Conservation (phyloP, 176 grass and related monocot species). For the Cenchrus purpureus region DNA sequence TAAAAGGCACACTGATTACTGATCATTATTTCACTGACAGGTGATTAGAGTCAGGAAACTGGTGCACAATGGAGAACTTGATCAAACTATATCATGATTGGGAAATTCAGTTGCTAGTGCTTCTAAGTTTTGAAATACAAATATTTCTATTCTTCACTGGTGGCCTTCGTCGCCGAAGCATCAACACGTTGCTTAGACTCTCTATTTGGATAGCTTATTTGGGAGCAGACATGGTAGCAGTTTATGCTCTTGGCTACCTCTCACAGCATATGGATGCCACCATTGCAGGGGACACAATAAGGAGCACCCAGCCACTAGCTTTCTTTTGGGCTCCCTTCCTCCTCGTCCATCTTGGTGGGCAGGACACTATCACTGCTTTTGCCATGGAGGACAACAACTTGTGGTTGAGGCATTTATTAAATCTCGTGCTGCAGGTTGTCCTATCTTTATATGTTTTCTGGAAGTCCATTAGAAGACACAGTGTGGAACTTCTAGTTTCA, state of each 20-base stretch:
- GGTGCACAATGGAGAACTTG: not conserved
- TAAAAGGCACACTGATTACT: not conserved
- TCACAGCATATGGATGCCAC: not conserved
- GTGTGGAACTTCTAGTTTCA: not conserved
- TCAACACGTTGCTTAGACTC: not conserved
- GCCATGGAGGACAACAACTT: conserved; percentile 31
- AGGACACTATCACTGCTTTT: too few species aligned
- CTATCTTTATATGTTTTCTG: conserved; percentile 25
- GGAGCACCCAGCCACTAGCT: too few species aligned
- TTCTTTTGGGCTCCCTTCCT: conserved; percentile 25
- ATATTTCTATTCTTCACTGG: conserved; percentile 30
- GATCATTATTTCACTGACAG: not conserved
- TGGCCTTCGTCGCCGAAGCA: not conserved
- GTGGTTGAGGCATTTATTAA: conserved; percentile 34
- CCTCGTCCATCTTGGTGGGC: not conserved
- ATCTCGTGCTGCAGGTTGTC: conserved; percentile 17
- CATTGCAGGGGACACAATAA: too few species aligned
- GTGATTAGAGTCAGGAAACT: not conserved
- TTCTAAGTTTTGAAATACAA: conserved; percentile 23
- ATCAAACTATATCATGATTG: not conserved
- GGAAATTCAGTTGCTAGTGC: conserved; percentile 25
- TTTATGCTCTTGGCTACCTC: conserved; percentile 33
- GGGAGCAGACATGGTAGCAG: conserved; percentile 36
- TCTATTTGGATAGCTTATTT: conserved; percentile 22
- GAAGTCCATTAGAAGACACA: not conserved